phyloP scores from a whole-genome alignment of 257 asterid species.

The Agastache rugosa region DNA sequence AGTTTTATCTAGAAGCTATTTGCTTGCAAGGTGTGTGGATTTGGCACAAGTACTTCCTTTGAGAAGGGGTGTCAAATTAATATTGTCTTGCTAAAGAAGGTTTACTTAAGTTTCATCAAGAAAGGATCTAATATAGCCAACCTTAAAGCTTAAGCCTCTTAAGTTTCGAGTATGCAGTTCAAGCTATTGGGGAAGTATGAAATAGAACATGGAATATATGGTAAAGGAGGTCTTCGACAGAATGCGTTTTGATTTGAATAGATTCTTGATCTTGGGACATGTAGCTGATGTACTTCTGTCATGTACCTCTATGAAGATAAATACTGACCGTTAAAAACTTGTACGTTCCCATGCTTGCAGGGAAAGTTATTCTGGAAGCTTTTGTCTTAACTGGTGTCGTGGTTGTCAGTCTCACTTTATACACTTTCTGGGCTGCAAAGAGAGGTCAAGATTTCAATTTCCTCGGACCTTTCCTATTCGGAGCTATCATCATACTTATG shows the following conservation, averaged over 20 bases:
- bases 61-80: too few relatives aligned
- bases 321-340: neutral
- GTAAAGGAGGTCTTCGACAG: neutral
- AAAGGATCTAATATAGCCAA: neutral
- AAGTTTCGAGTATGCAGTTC: too few relatives aligned
- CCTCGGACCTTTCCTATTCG: constrained; percentile 62
- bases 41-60: neutral
- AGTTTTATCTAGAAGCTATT: neutral
- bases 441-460: constrained; percentile 65
- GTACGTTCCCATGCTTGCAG: constrained; percentile 35
- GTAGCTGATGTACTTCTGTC: neutral
- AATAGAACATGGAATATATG: neutral
- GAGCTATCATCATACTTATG: constrained; percentile 52
- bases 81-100: too few relatives aligned
- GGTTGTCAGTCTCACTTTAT: constrained; percentile 61
- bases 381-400: constrained; percentile 55
- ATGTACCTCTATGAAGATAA: neutral
- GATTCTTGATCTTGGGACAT: neutral
- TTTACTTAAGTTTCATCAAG: too few relatives aligned
- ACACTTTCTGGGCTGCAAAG: constrained; percentile 68
- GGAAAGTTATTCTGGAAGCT: constrained; percentile 63
- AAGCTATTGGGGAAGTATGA: neutral
- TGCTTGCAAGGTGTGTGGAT: neutral
- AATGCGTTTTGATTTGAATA: neutral
- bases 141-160: neutral